Base-by-base conservation (phyloP, 2,329 filamentous ascomycete species). In the Ascochyta viciae-villosae region DNA sequence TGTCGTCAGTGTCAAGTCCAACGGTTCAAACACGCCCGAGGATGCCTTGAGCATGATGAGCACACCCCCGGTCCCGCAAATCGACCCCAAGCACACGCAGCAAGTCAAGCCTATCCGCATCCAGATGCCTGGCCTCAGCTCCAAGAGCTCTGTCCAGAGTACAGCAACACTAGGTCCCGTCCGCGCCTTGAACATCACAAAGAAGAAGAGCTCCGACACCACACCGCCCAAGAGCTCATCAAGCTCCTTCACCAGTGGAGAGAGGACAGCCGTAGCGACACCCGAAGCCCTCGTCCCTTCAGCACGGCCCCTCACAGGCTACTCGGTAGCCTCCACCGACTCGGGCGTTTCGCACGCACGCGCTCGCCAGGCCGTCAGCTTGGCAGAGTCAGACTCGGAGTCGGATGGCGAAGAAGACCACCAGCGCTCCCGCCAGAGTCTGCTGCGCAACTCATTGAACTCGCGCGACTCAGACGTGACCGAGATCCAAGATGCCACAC, bases 1-100 rank as follows among this genome's bases (percentile, higher is more conserved):
- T 33, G 89, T 98, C 71, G 92, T 99, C 73, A 96, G 91, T 68
- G 92, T 99, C 63, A 95, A 92, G 76, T 89, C 90, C 6, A 82
- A 78, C 53, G 84, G 83, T 19, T 82, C 81, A 52, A 86, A 80
- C 67, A 82, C 77, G 48, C 81, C 83, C 29, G 80, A 75, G 27
- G 83, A 80, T 45, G 75, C 77, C 23, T 74, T 74, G 1, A 77
- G 81, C 54, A 77, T 73, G 3, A 72, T 78, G 12, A 56, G 47
- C 53, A 82, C 89, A 16, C 91, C 91, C 3, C 90, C 91, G 0
- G 88, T 94, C 6, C 90, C 90, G 6, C 80, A 81, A 54, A 87
- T 95, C 65, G 87, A 92, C 67, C 85, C 83, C 61, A 83, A 83
- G 58, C 72, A 75, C 55, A 58, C 63, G 15, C 50, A 58, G 29